A percentile compares a stretch with the other conserved stretches of the same genome.
Conservation (phyloP, 192 early-diverging fungal genomes). For the Anaeromyces robustus region DNA sequence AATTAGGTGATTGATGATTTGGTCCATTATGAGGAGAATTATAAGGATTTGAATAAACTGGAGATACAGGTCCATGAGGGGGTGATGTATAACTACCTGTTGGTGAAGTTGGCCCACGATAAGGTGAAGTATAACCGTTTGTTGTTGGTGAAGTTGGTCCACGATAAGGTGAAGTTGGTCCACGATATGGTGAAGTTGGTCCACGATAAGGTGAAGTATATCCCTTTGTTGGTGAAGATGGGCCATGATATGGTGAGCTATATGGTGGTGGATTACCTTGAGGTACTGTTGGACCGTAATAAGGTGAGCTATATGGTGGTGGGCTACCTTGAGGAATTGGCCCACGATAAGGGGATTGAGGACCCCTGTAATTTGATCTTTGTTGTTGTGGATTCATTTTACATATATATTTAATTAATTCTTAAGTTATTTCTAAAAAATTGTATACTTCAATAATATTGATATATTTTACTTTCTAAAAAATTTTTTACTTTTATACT, state of each 20-base stretch:
- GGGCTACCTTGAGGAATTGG: no score
- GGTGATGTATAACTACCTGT: no score
- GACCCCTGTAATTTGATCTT: no score
- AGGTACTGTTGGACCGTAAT: neutral
- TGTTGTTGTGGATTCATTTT: neutral
- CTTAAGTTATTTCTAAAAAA: no score
- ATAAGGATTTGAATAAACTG: no score
- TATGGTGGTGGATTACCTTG: neutral
- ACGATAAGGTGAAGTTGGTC: neutral
- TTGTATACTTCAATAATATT: no score
- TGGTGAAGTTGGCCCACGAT: neutral
- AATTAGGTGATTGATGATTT: neutral
- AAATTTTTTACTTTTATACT: no score
- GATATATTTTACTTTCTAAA: no score
- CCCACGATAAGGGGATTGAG: neutral
- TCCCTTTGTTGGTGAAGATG: neutral
- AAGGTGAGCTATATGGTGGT: neutral
- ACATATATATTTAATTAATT: no score
- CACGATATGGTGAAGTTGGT: neutral
- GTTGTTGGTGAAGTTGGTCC: neutral
- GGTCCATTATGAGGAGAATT: no score
- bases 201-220: neutral
- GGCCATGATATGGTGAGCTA: neutral
- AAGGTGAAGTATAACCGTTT: neutral
- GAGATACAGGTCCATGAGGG: neutral